Evolutionary conservation across 352 stramenopile genomes (phyloP), one percentile per base, ranked within the genome.

Genomic region (Phytophthora palmivora): DNA sequence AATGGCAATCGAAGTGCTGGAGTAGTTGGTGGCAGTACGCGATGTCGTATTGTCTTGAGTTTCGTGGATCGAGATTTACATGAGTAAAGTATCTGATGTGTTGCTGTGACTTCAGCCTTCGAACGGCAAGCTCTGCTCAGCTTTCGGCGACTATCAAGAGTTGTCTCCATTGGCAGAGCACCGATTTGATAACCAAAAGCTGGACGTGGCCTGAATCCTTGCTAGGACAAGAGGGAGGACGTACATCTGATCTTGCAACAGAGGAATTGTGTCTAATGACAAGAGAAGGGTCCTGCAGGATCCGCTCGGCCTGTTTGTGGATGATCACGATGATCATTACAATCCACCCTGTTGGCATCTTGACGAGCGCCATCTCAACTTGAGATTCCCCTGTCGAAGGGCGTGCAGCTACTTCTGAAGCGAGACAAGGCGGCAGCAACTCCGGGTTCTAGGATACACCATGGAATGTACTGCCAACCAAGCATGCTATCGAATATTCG

Each of bases 211-310:
- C 6, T 68, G 58, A 46, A 68, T 68, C 59, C 59, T n/a, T 47
- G 14, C 3, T 8, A 30, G 36, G 39, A 42, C 53, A 30, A 64
- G 60, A 53, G 45, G 45, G 24, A 51, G 38, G 51, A 34, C 52
- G 32, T 10, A 15, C 33, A 28, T 63, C 60, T 69, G 60, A n/a
- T 63, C 52, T 46, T 67, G 50, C 44, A 67, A 36, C 58, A 67
- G 50, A 66, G 50, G 59, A 57, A 68, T 12, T n/a, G 33, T 33
- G 15, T 46, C n/a, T 14, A n/a, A n/a, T 41, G 15, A n/a, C 47
- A 36, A 60, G 39, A 66, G 49, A 60, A 41, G 26, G 21, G 54
- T 39, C 30, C 24, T 2, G 24, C 21, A 47, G 41, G 44, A 63
- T 63, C 54, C 54, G 28, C 41, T 53, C 19, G 52, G 19, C 41